Percentiles rank a stretch among this genome's conserved stretches.
These are phyloP conservation scores for Moniliella sp. DNA, from an alignment of 1,284 basidiomycete genomes.

Conservation along the genomic window DNA sequence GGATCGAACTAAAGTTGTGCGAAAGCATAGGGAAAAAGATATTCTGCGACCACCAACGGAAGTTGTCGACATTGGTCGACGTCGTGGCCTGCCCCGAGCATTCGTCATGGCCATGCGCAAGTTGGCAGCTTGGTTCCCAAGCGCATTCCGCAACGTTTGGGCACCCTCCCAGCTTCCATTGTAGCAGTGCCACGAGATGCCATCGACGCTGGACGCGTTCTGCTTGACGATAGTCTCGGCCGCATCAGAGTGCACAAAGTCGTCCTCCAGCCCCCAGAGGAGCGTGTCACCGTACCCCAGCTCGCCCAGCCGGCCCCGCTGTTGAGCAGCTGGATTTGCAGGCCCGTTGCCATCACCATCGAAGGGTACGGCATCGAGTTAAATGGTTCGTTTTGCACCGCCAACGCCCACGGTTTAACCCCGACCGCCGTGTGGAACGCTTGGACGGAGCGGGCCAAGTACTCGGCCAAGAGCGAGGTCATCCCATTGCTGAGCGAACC, in stretches of 20 bases:
- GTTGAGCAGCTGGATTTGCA: conserved; percentile 5
- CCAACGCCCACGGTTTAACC: conserved; percentile 11
- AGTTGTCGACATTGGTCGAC: conserved; percentile 1
- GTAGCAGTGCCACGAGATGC: conserved; percentile 20
- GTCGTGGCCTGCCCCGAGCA: conserved; percentile 14
- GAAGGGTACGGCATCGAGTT: conserved; percentile 9
- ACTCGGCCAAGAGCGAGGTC: conserved; percentile 7
- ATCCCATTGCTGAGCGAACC: conserved; percentile 8
- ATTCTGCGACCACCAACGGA: conserved; percentile 10
- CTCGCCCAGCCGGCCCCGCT: conserved; percentile 4
- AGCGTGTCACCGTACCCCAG: conserved; percentile 1
- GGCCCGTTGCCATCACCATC: conserved; percentile 7
- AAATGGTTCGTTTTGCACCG: conserved; percentile 18
- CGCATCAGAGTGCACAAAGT: conserved; percentile 9
- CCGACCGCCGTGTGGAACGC: conserved; percentile 6
- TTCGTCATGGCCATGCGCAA: conserved; percentile 14
- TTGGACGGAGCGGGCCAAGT: conserved; percentile 8
- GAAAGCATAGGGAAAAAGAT: conserved; percentile 9
- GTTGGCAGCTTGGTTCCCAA: too few species aligned
- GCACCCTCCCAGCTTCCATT: too few species aligned
- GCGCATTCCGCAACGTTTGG: too few species aligned
- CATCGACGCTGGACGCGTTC: conserved; percentile 9
- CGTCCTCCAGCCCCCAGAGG: conserved; percentile 13
- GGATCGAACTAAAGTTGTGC: conserved; percentile 5
- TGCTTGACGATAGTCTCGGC: conserved; percentile 11